A percentile compares a stretch with the other conserved stretches of the same genome.
These are phyloP conservation scores for Mycena kentingensis DNA, from an alignment of 768 basidiomycete genomes.

Conservation along the genomic window DNA sequence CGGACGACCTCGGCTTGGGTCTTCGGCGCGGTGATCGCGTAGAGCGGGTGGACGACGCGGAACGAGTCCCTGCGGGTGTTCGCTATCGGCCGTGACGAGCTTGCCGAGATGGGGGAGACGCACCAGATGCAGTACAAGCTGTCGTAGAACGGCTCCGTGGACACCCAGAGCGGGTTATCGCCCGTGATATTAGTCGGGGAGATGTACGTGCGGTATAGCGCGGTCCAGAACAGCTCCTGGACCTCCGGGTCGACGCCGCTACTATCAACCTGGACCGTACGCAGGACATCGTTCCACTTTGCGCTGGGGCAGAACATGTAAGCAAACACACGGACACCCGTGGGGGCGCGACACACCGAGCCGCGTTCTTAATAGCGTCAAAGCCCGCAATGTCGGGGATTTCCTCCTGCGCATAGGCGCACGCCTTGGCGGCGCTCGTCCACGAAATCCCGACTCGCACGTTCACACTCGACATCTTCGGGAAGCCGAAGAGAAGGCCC, in stretches of 20 bases:
- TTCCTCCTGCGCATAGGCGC: slow-evolving; percentile 44
- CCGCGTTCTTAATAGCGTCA: slow-evolving; percentile 4
- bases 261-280: slow-evolving; percentile 15
- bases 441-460: slow-evolving; percentile 48
- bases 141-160: slow-evolving; percentile 28
- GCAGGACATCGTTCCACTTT: slow-evolving; percentile 17
- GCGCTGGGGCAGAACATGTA: slow-evolving; percentile 1
- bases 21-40: slow-evolving; percentile 18
- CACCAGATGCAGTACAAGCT: slow-evolving; percentile 31
- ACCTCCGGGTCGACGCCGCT: slow-evolving; percentile 13
- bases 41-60: slow-evolving; percentile 19
- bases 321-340: not conserved
- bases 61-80: slow-evolving; percentile 18
- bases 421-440: slow-evolving; percentile 42
- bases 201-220: slow-evolving; percentile 26
- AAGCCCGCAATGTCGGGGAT: slow-evolving; percentile 23
- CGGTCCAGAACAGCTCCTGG: slow-evolving; percentile 16
- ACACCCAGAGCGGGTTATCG: slow-evolving; percentile 29
- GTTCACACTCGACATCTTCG: slow-evolving; percentile 30
- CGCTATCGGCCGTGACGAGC: not conserved
- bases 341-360: slow-evolving; percentile 6
- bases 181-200: slow-evolving; percentile 29
- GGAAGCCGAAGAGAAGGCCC: slow-evolving; percentile 22
- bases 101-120: not conserved
- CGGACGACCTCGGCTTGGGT: slow-evolving; percentile 25